Base-by-base conservation (phyloP, 805 yeast genomes). In the Candida pseudofarinosa region DNA sequence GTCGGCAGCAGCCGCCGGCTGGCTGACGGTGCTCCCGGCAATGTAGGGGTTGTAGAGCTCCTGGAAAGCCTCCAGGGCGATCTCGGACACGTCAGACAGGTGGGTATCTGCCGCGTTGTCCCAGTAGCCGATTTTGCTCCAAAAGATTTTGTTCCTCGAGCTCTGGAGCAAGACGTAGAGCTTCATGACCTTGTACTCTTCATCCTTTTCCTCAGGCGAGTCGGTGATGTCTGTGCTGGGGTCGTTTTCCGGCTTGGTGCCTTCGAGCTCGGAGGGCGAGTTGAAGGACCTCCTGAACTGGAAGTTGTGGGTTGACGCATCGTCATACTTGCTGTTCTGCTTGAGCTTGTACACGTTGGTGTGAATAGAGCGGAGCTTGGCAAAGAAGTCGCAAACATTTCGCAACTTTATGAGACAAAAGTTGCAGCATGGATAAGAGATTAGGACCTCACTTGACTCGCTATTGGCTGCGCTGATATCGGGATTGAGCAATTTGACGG, bases 111-210 rank as follows among this genome's bases (percentile, higher is more conserved):
- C 69, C 4, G 63, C 67, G 33, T 71, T 59, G 44, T 83, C 86
- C 90, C 91, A 85, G 23, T 81, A 73, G 4, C 97, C 97, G 17
- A 83, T 61, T 49, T 88, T 80, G 6, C 95, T 73, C 91, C 95
- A 91, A 63, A 84, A 87, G 49, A 90, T 70, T 56, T 84, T 83
- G 34, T 79, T 77, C 41, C 96, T 76, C 16, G 88, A 69, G 52
- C 81, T 75, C 7, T 59, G 51, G 32, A 71, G 49, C 50, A 66
- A 59, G 35, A 65, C 42, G 85, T 95, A 90, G n/a, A 69, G 52
- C 47, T 70, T 70, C 43, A 68, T 57, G 40, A 67, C 42, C 38
- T 65, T 60, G 13, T 61, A 54, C 49, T 70, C 74, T 35, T 65
- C 68, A 3, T 38, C 51, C 8, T 43, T 41, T 34, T 37, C 40